A percentile compares a stretch with the other conserved stretches of the same genome.
phyloP scores from a whole-genome alignment of 2,329 filamentous ascomycete genomes.

The Pseudocercospora fuligena region DNA sequence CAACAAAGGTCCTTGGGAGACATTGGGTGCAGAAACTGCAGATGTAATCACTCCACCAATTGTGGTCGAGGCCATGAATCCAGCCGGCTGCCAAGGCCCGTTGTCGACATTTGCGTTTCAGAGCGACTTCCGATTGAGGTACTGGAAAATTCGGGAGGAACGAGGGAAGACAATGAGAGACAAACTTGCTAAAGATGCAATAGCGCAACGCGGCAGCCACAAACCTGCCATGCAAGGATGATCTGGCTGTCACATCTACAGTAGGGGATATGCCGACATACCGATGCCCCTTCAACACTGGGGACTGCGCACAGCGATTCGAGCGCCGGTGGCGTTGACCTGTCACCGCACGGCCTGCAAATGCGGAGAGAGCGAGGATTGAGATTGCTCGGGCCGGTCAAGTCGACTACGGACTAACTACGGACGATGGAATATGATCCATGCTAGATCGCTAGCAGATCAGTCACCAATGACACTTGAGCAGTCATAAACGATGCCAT shows the following conservation, averaged over 20 bases:
- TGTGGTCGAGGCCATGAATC: not conserved
- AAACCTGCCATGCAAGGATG: not conserved
- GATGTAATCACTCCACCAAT: slow-evolving; percentile 2
- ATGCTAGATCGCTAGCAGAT: not conserved
- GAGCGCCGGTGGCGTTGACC: not conserved
- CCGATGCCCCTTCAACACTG: not conserved
- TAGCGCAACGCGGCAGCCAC: not conserved
- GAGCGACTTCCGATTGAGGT: not conserved
- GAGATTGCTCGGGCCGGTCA: not conserved
- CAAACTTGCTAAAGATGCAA: not conserved
- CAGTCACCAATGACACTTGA: not conserved
- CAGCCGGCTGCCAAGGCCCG: not conserved
- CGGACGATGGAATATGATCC: not conserved
- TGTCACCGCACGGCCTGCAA: not conserved
- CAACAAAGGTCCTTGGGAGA: slow-evolving; percentile 22
- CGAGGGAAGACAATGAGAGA: not conserved
- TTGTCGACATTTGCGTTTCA: not conserved
- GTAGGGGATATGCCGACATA: not conserved
- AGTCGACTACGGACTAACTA: not conserved
- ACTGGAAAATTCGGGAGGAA: not conserved
- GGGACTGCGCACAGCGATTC: not conserved
- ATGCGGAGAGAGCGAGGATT: not conserved
- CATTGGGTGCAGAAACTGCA: slow-evolving; percentile 14
- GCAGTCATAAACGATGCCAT: not conserved
- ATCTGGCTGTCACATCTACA: not conserved